Conservation (phyloP, 2,329 filamentous ascomycete genomes). For the Colletotrichum aenigma region DNA sequence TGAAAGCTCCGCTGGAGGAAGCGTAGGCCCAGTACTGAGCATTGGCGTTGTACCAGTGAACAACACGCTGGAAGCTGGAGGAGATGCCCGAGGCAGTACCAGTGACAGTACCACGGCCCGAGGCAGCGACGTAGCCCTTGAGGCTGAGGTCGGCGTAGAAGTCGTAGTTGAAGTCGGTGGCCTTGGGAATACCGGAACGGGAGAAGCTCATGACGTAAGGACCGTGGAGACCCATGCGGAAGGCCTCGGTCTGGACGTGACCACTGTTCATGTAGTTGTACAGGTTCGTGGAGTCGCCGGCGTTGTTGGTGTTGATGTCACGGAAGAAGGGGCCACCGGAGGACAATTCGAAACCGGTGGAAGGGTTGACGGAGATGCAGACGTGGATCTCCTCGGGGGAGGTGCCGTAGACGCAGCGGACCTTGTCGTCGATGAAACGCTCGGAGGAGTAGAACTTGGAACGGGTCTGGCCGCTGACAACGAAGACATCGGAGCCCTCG, state of each 20-base stretch:
- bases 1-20: constrained; percentile 59
- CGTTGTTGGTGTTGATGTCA: constrained; percentile 71
- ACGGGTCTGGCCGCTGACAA: constrained; percentile 66
- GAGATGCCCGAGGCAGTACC: constrained; percentile 65
- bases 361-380: constrained; percentile 60
- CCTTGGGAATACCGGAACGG: constrained; percentile 57
- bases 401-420: constrained; percentile 64
- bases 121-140: constrained; percentile 60
- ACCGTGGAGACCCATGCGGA: constrained; percentile 67
- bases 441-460: constrained; percentile 74
- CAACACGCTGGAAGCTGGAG: constrained; percentile 56
- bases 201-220: constrained; percentile 68
- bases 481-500: constrained; percentile 64
- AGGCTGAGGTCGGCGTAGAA: constrained; percentile 65
- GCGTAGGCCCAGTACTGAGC: constrained; percentile 71
- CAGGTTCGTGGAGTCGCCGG: constrained; percentile 58
- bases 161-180: constrained; percentile 52
- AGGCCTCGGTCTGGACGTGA: constrained; percentile 66
- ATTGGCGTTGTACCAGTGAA: constrained; percentile 68
- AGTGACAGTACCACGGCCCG: constrained; percentile 61
- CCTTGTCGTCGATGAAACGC: constrained; percentile 71
- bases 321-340: constrained; percentile 71
- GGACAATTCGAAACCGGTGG: constrained; percentile 55
- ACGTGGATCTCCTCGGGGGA: constrained; percentile 53
- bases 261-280: constrained; percentile 74